Evolutionary conservation across 768 basidiomycete species (phyloP).

Genomic region (Roridomyces roridus): DNA sequence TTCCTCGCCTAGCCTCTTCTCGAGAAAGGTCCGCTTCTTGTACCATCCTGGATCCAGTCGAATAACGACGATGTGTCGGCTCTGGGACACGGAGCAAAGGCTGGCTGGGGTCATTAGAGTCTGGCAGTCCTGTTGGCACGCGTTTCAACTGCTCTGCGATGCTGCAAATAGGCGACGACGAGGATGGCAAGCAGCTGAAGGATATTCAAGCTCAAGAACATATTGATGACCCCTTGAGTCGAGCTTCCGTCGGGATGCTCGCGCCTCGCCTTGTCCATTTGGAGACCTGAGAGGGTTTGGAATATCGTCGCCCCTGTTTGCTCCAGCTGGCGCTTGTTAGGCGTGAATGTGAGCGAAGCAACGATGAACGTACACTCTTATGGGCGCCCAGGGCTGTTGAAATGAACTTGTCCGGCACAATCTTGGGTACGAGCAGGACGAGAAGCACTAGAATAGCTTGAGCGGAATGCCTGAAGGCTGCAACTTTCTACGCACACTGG

Average conservation of each 20-base stretch:
- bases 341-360: not conserved
- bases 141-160: conserved; percentile 23
- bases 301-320: conserved; percentile 76
- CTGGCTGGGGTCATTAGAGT: conserved; percentile 13
- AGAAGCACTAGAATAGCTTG: conserved; percentile 58
- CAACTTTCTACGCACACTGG: conserved; percentile 55
- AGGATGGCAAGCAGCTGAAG: conserved; percentile 60
- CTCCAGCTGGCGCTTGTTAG: conserved; percentile 67
- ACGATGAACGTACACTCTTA: conserved; percentile 63
- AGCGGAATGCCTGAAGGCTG: not conserved
- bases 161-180: conserved; percentile 55
- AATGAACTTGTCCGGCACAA: conserved; percentile 75
- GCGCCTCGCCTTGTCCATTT: conserved; percentile 56
- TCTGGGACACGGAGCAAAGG: conserved; percentile 15
- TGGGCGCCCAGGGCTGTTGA: conserved; percentile 81
- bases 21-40: conserved; percentile 20
- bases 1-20: conserved; percentile 53
- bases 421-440: conserved; percentile 74
- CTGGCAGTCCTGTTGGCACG: conserved; percentile 5
- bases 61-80: conserved; percentile 26
- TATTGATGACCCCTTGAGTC: conserved; percentile 16
- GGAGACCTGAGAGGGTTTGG: conserved; percentile 74
- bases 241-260: conserved; percentile 29
- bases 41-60: conserved; percentile 25
- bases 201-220: conserved; percentile 49